Evolutionary conservation across 192 early-diverging fungal species (phyloP).

Genomic region (Backusella mclennaniae): DNA sequence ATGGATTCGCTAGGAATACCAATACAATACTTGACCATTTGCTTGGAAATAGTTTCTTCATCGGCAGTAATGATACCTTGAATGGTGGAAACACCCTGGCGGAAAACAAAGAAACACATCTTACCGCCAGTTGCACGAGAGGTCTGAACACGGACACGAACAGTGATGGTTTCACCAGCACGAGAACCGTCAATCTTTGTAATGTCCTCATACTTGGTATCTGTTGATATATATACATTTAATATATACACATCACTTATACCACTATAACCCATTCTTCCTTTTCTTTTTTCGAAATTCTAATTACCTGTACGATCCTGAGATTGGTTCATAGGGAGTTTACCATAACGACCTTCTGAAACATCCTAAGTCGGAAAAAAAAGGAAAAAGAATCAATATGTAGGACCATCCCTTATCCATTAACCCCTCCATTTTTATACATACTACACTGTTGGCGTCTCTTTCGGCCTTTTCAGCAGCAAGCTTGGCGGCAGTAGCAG

Average conservation of each 20-base stretch:
- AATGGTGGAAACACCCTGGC: conserved; percentile 84
- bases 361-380: conserved; percentile 56
- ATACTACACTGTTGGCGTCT: conserved; percentile 54
- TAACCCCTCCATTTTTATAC: neutral
- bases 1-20: conserved; percentile 88
- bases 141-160: conserved; percentile 91
- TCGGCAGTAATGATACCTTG: conserved; percentile 83
- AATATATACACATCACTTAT: neutral
- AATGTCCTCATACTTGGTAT: conserved; percentile 62
- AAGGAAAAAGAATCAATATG: neutral
- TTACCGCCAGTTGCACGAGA: conserved; percentile 82
- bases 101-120: conserved; percentile 89
- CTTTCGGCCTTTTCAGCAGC: conserved; percentile 71
- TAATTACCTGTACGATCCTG: conserved; percentile 63
- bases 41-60: conserved; percentile 79
- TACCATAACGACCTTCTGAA: conserved; percentile 85
- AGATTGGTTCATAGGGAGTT: conserved; percentile 84
- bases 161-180: conserved; percentile 72
- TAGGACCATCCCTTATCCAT: neutral
- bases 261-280: neutral
- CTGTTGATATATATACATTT: conserved; percentile 32
- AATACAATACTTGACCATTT: conserved; percentile 88
- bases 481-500: conserved; percentile 60
- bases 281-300: neutral
- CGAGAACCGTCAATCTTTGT: conserved; percentile 57